Evolutionary conservation across 805 yeast genomes (phyloP), one percentile per base, ranked within the genome.

Genomic region (Monosporozyma yasuniensis): DNA sequence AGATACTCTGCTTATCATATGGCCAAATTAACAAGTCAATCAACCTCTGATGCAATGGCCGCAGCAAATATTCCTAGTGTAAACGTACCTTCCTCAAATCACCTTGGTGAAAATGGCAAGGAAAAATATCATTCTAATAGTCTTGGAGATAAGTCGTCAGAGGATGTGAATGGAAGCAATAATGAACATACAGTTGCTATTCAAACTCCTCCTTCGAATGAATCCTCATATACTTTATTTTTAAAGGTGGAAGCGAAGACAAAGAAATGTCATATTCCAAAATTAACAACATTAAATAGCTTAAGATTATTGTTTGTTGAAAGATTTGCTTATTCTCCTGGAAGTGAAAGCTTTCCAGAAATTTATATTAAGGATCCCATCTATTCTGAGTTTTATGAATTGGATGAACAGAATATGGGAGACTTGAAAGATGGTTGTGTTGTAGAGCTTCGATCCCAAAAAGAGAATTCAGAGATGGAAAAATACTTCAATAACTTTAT

Each of bases 1-100:
- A 73, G 99, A 49, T 91, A 84, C 62, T 88, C 96, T 4, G 96
- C 97, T 0, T 91, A 90, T 53, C 98, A 91, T 61, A 83, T 83
- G 67, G 87, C 95, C 1, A 86, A 84, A 59, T 72, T 86, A 10
- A 72, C 87, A 0, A 79, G 76, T 52, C 69, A 69, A 52, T 62
- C 76, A 10, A 54, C 61, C 7, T 51, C 61, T 12, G 66, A 60
- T 12, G 61, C 65, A 9, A 55, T 53, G 6, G 56, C 55, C 9
- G 59, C 61, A 2, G 60, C 58, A 4, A 55, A 52, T 46, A 56
- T 52, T 28, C 58, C 55, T 18, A 11, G 18, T 18, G 19, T 18
- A 11, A 21, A 11, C n/a, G 6, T n/a, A 10, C 16, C 48, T 7
- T 12, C 25, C 11, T 9, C 34, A 21, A n/a, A 35, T 10, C 8